A percentile compares a stretch with the other conserved stretches of the same genome.
These are phyloP conservation scores for Venturia aucupariae DNA, from an alignment of 2,329 filamentous ascomycete species.

Conservation along the genomic window DNA sequence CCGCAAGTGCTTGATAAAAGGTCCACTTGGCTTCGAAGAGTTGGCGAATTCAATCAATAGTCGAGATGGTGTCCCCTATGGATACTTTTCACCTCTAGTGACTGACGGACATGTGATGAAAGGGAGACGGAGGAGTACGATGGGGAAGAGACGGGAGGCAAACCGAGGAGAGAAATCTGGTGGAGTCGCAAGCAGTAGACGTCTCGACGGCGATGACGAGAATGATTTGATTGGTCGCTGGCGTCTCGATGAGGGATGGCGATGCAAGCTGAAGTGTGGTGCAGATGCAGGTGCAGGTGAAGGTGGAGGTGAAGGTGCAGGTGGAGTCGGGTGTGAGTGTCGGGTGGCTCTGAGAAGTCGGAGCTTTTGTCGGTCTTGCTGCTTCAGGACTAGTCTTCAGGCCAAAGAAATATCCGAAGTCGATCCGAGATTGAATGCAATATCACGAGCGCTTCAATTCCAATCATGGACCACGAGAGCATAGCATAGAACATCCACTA, in stretches of 20 bases:
- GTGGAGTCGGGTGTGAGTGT: too few relatives aligned
- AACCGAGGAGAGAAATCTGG: background rate
- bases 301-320: too few relatives aligned
- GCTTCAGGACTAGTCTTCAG: too few relatives aligned
- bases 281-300: too few relatives aligned
- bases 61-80: too few relatives aligned
- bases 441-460: too few relatives aligned
- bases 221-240: background rate
- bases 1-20: background rate
- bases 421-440: background rate
- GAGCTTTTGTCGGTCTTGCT: too few relatives aligned
- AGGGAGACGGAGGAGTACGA: background rate
- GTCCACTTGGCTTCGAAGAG: background rate
- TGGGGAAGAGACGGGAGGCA: background rate
- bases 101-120: background rate
- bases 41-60: background rate
- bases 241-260: background rate
- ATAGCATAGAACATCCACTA: background rate
- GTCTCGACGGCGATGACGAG: background rate
- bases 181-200: background rate
- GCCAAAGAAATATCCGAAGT: background rate
- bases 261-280: background rate
- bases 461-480: background rate
- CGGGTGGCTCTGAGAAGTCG: too few relatives aligned
- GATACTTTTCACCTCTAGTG: background rate